Percentiles rank a stretch among this genome's conserved stretches.
phyloP scores from a whole-genome alignment of 768 basidiomycete genomes.

The Pleurotus giganteus region DNA sequence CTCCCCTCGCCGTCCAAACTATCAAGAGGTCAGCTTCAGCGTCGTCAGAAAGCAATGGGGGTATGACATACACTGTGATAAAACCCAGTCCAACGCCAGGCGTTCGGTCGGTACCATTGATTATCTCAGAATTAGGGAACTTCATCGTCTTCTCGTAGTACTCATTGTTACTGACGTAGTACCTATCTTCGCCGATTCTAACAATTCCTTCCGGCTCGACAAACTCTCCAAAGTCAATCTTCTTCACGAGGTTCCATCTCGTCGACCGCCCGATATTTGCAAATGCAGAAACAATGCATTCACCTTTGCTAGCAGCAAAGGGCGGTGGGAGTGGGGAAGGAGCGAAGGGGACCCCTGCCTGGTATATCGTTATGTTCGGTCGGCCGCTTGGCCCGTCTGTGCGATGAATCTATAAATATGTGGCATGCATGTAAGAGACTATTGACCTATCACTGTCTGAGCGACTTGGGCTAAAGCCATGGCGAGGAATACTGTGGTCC shows the following conservation, averaged over 20 bases:
- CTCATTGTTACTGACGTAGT: conserved; percentile 6
- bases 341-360: neutral
- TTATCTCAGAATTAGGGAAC: neutral
- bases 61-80: neutral
- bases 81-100: conserved; percentile 5
- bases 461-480: too few relatives aligned
- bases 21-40: neutral
- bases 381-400: too few relatives aligned
- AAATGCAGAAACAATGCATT: conserved; percentile 8
- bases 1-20: conserved; percentile 2
- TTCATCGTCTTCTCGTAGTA: conserved; percentile 3
- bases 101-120: conserved; percentile 3
- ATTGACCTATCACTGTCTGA: too few relatives aligned
- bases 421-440: too few relatives aligned
- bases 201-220: conserved; percentile 8
- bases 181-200: conserved; percentile 4
- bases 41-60: neutral
- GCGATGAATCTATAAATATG: too few relatives aligned
- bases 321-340: conserved; percentile 1
- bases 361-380: neutral
- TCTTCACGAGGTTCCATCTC: conserved; percentile 1
- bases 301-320: conserved; percentile 1
- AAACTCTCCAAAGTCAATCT: conserved; percentile 2
- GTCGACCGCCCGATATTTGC: neutral
- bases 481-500: too few relatives aligned